phyloP scores from a whole-genome alignment of 73 alveolate species.

The Paramecium sexaurelia region DNA sequence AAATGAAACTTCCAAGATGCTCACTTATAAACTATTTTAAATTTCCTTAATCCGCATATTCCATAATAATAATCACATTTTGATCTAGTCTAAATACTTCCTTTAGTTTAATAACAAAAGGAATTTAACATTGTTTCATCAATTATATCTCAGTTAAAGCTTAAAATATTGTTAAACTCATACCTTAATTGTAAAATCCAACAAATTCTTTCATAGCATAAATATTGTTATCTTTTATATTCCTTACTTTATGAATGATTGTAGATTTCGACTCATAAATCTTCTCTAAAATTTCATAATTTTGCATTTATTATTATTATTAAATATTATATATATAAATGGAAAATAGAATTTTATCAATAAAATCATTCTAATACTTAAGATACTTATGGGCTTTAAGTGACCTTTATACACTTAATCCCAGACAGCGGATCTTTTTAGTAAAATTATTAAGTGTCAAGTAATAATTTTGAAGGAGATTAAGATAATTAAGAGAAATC shows the following conservation, averaged over 20 bases:
- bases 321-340: background rate
- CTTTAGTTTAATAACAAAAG: conserved; percentile 14
- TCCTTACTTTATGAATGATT: conserved; percentile 3
- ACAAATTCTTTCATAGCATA: conserved; percentile 29
- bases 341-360: background rate
- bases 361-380: conserved; percentile 30
- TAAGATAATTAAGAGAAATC: background rate
- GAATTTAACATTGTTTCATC: background rate
- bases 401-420: background rate
- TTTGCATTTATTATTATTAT: background rate
- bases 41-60: conserved; percentile 31
- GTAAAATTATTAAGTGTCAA: conserved; percentile 6
- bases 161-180: background rate
- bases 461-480: background rate
- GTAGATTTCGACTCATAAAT: background rate
- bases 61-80: background rate
- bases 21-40: background rate
- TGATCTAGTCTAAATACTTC: background rate
- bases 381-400: conserved; percentile 7
- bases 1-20: conserved; percentile 31
- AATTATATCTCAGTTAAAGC: background rate
- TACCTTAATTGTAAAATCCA: background rate
- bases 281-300: background rate
- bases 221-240: background rate
- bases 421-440: conserved; percentile 28